Base-by-base conservation (phyloP, 2,329 filamentous ascomycete genomes). In the Hypoxylon sp. region DNA sequence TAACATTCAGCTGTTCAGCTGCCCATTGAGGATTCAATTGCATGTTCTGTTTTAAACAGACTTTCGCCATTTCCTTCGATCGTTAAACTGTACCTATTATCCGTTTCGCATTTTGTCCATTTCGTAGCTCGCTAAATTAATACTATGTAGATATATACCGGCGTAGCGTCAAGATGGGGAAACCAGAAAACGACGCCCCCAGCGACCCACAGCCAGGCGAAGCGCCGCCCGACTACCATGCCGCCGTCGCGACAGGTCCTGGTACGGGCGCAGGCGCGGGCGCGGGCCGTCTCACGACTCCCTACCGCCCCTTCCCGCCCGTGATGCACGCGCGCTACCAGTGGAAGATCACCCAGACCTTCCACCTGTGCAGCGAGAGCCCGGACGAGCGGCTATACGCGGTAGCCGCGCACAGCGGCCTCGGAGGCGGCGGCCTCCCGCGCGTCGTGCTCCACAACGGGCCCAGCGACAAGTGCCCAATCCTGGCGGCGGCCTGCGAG, bases 311-410 rank as follows among this genome's bases (percentile, higher is more conserved):
- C 22, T 54, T 54, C n/a, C 51, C 51, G 20, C 22, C 51, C 2
- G 37, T 19, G 37, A 30, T 54, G 37, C 51, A 54, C 22, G 51
- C 51, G 22, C 51, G 51, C 22, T 54, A 54, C 51, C 51, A 54
- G 11, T 54, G 51, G 51, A 54, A 54, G 51, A 15, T 54, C 11
- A 41, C 51, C 5, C 19, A 5, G 15, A 54, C 51, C 15, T 54
- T 54, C 51, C 51, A 54, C 51, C 51, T 54, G 5, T 54, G 26
- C 37, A 13, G 37, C 24, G 51, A 32, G 37, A 6, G n/a, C 17
- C n/a, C 37, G 7, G 51, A 32, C 24, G 51, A 54, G 28, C 37
- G 37, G 19, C 37, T 54, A 13, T 54, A n/a, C 37, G 51, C 51
- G 5, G 37, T 34, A 2, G 26, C 39, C n/a, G 28, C 24, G 37